Evolutionary conservation across 257 asterid genomes (phyloP).

Genomic region (Gentiana dahurica): DNA sequence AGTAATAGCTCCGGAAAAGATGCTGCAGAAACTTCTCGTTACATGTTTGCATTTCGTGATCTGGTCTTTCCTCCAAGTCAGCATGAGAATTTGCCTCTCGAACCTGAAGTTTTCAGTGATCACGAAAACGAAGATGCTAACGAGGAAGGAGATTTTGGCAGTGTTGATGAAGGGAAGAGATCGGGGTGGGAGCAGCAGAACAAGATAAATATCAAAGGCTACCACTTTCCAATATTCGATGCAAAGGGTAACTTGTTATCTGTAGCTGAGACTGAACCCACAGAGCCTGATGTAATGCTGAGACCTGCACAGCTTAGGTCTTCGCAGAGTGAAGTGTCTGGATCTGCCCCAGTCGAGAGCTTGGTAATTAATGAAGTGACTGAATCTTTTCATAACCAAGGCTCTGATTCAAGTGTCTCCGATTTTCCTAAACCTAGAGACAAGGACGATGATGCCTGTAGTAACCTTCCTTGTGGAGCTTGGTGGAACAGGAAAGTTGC

Average conservation of each 20-base stretch:
- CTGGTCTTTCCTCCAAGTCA: constrained; percentile 70
- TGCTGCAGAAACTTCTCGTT: constrained; percentile 45
- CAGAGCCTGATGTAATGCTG: constrained; percentile 19
- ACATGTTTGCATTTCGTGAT: constrained; percentile 69
- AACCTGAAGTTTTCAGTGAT: constrained; percentile 19
- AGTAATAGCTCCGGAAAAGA: constrained; percentile 18
- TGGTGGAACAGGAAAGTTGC: constrained; percentile 81
- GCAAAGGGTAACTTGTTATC: constrained; percentile 22
- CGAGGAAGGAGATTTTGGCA: constrained; percentile 9
- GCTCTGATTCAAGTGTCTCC: constrained; percentile 20
- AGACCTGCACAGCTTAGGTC: constrained; percentile 26
- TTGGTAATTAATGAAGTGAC: constrained; percentile 17
- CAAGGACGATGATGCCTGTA: constrained; percentile 27
- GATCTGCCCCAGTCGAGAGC: constrained; percentile 24
- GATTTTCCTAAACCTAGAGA: constrained; percentile 24
- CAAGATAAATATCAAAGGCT: constrained; percentile 23
- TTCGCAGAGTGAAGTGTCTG: constrained; percentile 23
- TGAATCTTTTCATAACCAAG: constrained; percentile 18
- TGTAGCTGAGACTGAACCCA: constrained; percentile 24
- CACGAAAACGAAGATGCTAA: constrained; percentile 3
- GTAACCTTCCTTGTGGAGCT: constrained; percentile 64
- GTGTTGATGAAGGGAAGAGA: constrained; percentile 22
- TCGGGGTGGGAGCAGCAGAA: constrained; percentile 26
- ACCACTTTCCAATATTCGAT: constrained; percentile 20
- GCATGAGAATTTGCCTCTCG: constrained; percentile 33